A percentile compares a stretch with the other conserved stretches of the same genome.
These are phyloP conservation scores for Pestalotiopsis sp. DNA, from an alignment of 2,329 filamentous ascomycete species.

Conservation along the genomic window DNA sequence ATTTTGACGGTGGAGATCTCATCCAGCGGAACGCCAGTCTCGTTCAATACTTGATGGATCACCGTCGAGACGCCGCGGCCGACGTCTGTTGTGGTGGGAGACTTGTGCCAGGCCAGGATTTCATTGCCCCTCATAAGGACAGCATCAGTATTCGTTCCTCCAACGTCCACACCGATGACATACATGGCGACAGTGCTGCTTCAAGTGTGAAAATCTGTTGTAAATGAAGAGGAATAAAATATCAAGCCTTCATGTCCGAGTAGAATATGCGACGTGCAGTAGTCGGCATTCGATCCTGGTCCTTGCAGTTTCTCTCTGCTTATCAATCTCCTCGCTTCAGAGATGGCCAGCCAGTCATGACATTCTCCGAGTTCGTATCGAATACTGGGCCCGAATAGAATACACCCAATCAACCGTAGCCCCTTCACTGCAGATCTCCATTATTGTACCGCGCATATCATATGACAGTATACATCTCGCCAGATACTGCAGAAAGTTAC, in stretches of 20 bases:
- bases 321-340: too few relatives aligned
- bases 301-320: too few relatives aligned
- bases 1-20: slow-evolving; percentile 53
- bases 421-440: neutral
- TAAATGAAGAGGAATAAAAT: neutral
- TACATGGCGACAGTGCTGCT: neutral
- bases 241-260: neutral
- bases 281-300: too few relatives aligned
- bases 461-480: neutral
- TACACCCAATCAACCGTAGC: neutral
- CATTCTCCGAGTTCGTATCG: too few relatives aligned
- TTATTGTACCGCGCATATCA: neutral
- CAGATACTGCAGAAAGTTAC: neutral
- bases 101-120: slow-evolving; percentile 46
- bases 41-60: slow-evolving; percentile 45
- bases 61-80: slow-evolving; percentile 49
- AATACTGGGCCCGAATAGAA: neutral
- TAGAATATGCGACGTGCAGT: neutral
- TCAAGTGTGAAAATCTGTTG: neutral
- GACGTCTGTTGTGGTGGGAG: slow-evolving; percentile 50
- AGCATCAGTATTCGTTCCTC: slow-evolving; percentile 1
- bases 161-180: slow-evolving; percentile 1
- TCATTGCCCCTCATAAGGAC: slow-evolving; percentile 1
- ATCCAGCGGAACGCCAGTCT: slow-evolving; percentile 27
- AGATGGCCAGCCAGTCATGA: too few relatives aligned